A percentile compares a stretch with the other conserved stretches of the same genome.
Evolutionary conservation across 352 stramenopile species (phyloP).

Genomic region (Pythium myriotylum): DNA sequence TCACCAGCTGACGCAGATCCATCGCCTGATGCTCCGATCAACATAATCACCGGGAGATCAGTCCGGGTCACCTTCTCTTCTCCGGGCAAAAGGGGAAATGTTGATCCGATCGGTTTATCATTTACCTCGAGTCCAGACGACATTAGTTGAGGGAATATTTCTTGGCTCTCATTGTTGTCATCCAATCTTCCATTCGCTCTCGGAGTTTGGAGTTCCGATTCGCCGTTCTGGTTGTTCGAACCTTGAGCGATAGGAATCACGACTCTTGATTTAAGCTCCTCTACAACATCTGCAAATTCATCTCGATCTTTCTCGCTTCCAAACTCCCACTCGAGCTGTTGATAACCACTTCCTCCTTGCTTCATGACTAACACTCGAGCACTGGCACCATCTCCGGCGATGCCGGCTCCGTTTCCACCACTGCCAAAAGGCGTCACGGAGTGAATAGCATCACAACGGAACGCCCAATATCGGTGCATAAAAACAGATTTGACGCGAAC

Average conservation of each 20-base stretch:
- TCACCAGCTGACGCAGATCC: constrained; percentile 39
- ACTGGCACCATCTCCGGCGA: constrained; percentile 41
- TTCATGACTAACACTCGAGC: constrained; percentile 52
- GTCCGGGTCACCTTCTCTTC: constrained; percentile 46
- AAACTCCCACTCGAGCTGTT: constrained; percentile 74
- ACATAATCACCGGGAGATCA: constrained; percentile 53
- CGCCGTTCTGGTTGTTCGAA: not conserved
- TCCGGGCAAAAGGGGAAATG: constrained; percentile 32
- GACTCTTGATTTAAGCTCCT: constrained; percentile 22
- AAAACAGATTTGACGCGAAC: constrained; percentile 83
- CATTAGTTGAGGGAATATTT: not conserved
- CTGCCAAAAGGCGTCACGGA: constrained; percentile 11
- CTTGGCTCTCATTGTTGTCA: not conserved
- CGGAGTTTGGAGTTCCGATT: not conserved
- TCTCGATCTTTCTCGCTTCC: constrained; percentile 67
- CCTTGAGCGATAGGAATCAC: constrained; percentile 3
- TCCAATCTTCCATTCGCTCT: too few species aligned
- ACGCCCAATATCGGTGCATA: constrained; percentile 82
- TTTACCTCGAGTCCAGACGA: constrained; percentile 1
- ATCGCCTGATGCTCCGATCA: constrained; percentile 66
- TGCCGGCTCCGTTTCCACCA: constrained; percentile 2
- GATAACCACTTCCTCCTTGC: constrained; percentile 55
- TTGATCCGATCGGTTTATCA: constrained; percentile 12
- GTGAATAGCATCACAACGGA: constrained; percentile 69
- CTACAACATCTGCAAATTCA: constrained; percentile 64